Evolutionary conservation across 345 rosid species (phyloP), one percentile per base, ranked within the genome.

Genomic region (Isatis tinctoria): DNA sequence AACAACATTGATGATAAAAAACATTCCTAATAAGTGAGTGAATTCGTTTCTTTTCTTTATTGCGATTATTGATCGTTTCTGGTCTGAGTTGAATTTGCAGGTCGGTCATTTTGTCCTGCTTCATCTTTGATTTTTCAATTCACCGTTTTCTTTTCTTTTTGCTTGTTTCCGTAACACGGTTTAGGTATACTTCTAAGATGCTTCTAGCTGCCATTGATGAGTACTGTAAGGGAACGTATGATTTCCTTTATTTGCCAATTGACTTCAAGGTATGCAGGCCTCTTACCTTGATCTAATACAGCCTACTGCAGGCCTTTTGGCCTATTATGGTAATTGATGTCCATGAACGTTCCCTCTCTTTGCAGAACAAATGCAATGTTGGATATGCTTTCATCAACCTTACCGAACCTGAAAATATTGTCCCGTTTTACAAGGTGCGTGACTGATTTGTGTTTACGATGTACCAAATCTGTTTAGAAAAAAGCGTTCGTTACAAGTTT

Each of bases 1-100:
- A 57, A 94, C 97, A 28, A 94, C 98, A 0, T 89, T 94, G 72
- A 91, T 94, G 98, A 88, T 94, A 68, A 94, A 91, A 80, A 94
- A 94, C 71, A 91, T 94, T 76, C 98, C 98, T 39, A 93, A 93
- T 82, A 93, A 93, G 97, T 91, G 85, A 47, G 88, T 65, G 41
- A 52, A 18, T 17, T 63, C 5, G 39, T 20, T 30, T 43, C 2
- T 20, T 35, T 33, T 20, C 11, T 45, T 3, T 60, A 39, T 12
- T 57, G 41, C 56, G 39, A 35, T 37, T 30, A 32, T 18, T 36
- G 24, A 41, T 44, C 43, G 18, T 64, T 43, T 39, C 20, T 30
- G 8, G 60, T 27, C 36, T 65, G 45, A 4, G 52, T 53, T 10
- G 37, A 14, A 12, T 57, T 44, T 1, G 3, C 57, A 69, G n/a